phyloP scores from a whole-genome alignment of 169 alveolate genomes.

The Plasmodium fragile region DNA sequence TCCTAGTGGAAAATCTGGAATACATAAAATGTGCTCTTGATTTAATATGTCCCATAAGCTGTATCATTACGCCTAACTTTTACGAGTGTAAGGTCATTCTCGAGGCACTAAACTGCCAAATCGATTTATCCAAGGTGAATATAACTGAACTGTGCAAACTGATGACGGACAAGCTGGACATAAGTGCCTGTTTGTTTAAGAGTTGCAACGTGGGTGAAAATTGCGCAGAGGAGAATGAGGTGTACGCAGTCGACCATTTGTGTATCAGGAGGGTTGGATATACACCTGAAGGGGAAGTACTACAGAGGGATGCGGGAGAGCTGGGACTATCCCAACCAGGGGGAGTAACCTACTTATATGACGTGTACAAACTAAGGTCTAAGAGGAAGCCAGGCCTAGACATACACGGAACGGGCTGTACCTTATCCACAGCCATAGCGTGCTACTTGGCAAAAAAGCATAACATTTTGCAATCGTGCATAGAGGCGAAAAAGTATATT shows the following conservation, averaged over 20 bases:
- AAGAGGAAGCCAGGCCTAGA: slow-evolving; percentile 18
- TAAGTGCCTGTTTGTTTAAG: slow-evolving; percentile 43
- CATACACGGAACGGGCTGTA: slow-evolving; percentile 63
- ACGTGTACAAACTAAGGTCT: slow-evolving; percentile 29
- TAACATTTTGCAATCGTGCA: slow-evolving; percentile 16
- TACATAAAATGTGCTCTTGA: slow-evolving; percentile 39
- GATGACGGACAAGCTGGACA: slow-evolving; percentile 10
- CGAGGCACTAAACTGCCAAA: slow-evolving; percentile 13
- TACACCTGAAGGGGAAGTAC: background rate
- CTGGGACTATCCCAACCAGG: background rate
- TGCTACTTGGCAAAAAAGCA: slow-evolving; percentile 33
- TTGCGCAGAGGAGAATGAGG: slow-evolving; percentile 5
- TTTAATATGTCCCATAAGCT: slow-evolving; percentile 41
- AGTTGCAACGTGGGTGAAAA: slow-evolving; percentile 22
- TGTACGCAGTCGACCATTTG: slow-evolving; percentile 55
- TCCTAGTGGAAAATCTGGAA: slow-evolving; percentile 31
- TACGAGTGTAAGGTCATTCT: slow-evolving; percentile 40
- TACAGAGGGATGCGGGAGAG: background rate
- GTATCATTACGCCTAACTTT: slow-evolving; percentile 47
- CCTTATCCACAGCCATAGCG: slow-evolving; percentile 55
- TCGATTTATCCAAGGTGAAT: background rate
- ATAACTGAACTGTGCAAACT: slow-evolving; percentile 11
- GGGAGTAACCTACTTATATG: slow-evolving; percentile 17
- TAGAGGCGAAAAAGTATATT: slow-evolving; percentile 45
- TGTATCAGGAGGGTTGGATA: slow-evolving; percentile 17